Evolutionary conservation across 2,329 filamentous ascomycete species (phyloP), one percentile per base, ranked within the genome.

Genomic region (Ampelomyces quisqualis): DNA sequence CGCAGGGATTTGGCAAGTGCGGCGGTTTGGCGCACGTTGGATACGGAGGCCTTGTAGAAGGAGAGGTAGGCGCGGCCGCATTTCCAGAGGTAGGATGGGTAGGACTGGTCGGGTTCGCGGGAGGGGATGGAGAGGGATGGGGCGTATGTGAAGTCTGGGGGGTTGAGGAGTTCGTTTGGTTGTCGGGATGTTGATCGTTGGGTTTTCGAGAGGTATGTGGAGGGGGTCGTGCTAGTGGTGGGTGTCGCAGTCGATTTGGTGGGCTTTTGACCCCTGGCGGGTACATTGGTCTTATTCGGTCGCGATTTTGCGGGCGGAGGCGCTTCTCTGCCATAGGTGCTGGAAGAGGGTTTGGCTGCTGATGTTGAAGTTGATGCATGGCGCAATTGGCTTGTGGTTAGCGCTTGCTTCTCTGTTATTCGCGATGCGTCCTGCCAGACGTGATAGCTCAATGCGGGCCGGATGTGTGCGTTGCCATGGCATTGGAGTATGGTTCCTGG

Each of bases 31-130:
- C 81, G 82, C 36, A 95, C 82, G 56, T 85, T 82, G 61, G 83
- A 82, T 21, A 95, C 70, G 13, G 90, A 91, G 1, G 81, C 77
- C 70, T 93, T 95, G 81, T 96, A 97, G 78, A 97, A 97, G 23
- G 70, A 69, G 7, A 86, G 56, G 69, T 95, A 95, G 36, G 86
- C 81, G 64, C 86, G 85, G 48, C 88, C 91, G 19, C 84, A 71
- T 29, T 70, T 64, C 58, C 80, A 79, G 47, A 80, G 73, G 70
- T 86, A 79, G 13, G 68, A 67, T 40, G 79, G 62, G 14, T 71
- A 60, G 19, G 71, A 70, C 20, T 77, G 65, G 6, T 68, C 58
- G 14, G 74, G 60, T 13, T 73, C 64, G 38, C 80, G 77, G 4
- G 67, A 63, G 5, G 88, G 88, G 2, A 88, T 72, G 29, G 74